phyloP scores from a whole-genome alignment of 2,329 filamentous ascomycete species.

The Diplodia seriata region DNA sequence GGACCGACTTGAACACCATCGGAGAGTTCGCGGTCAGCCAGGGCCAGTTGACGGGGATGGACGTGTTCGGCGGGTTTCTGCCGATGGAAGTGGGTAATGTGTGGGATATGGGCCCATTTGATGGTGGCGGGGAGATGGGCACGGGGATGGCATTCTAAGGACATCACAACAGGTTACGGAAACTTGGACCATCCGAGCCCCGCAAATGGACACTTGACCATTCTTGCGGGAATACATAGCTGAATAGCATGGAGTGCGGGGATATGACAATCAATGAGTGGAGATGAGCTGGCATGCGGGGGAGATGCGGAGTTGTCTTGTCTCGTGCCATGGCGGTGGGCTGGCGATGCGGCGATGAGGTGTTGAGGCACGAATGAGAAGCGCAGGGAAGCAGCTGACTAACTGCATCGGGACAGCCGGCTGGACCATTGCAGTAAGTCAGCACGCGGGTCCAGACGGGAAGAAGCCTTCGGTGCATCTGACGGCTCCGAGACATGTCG shows the following conservation, averaged over 20 bases:
- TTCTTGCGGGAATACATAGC: background rate
- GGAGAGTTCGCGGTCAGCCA: slow-evolving; percentile 58
- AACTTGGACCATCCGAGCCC: too few relatives aligned
- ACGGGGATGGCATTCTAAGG: slow-evolving; percentile 30
- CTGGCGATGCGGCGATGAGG: background rate
- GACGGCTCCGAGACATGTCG: background rate
- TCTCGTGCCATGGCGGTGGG: too few relatives aligned
- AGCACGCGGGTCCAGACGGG: background rate
- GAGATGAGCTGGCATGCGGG: background rate
- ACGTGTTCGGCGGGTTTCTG: slow-evolving; percentile 45
- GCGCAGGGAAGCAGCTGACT: slow-evolving; percentile 15
- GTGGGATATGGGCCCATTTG: slow-evolving; percentile 34
- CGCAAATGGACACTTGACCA: too few relatives aligned
- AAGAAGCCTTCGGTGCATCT: slow-evolving; percentile 1
- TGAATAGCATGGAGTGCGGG: background rate
- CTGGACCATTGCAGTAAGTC: background rate
- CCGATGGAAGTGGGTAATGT: slow-evolving; percentile 47
- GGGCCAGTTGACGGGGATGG: slow-evolving; percentile 33
- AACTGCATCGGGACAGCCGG: background rate
- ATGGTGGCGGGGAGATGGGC: slow-evolving; percentile 23
- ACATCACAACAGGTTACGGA: background rate
- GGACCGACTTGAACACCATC: slow-evolving; percentile 57
- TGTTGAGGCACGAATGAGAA: background rate
- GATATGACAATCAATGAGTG: background rate
- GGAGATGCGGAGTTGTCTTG: background rate